Evolutionary conservation across 2,329 filamentous ascomycete genomes (phyloP).

Genomic region (Aspergillus pseudoviridinutans): DNA sequence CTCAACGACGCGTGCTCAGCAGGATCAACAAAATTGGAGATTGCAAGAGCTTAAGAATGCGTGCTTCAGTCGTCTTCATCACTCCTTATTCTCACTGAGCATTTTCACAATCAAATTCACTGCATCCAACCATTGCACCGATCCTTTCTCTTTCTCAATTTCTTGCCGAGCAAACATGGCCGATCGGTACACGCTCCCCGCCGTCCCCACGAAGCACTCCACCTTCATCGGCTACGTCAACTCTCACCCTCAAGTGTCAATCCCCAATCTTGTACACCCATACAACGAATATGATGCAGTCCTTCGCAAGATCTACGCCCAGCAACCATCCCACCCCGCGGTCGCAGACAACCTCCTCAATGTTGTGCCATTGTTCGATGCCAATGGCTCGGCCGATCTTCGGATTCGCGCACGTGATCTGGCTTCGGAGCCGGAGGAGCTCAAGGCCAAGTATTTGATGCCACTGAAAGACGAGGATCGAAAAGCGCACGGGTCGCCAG

Average conservation of each 20-base stretch:
- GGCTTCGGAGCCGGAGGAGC: slow-evolving; percentile 23
- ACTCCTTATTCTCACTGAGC: not conserved
- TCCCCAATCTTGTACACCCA: slow-evolving; percentile 28
- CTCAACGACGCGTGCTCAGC: not conserved
- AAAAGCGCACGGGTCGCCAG: slow-evolving; percentile 59
- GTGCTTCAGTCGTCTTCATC: not conserved
- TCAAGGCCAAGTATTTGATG: slow-evolving; percentile 33
- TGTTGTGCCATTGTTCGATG: slow-evolving; percentile 32
- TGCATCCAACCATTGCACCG: too few species aligned
- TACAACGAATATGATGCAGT: slow-evolving; percentile 36
- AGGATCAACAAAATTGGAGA: not conserved
- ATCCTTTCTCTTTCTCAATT: not conserved
- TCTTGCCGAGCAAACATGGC: slow-evolving; percentile 1
- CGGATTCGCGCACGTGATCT: slow-evolving; percentile 32
- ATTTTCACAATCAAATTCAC: not conserved
- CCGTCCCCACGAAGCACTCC: slow-evolving; percentile 25
- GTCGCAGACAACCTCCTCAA: slow-evolving; percentile 30
- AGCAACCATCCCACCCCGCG: slow-evolving; percentile 31
- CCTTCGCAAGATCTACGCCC: slow-evolving; percentile 36
- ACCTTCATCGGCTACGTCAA: slow-evolving; percentile 26
- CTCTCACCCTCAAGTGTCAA: slow-evolving; percentile 20
- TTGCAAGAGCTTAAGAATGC: not conserved
- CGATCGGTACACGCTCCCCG: slow-evolving; percentile 16
- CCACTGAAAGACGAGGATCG: slow-evolving; percentile 49
- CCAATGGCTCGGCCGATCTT: slow-evolving; percentile 19